These are phyloP conservation scores for Coleophoma cylindrospora DNA, from an alignment of 2,329 filamentous ascomycete species.

Conservation along the genomic window DNA sequence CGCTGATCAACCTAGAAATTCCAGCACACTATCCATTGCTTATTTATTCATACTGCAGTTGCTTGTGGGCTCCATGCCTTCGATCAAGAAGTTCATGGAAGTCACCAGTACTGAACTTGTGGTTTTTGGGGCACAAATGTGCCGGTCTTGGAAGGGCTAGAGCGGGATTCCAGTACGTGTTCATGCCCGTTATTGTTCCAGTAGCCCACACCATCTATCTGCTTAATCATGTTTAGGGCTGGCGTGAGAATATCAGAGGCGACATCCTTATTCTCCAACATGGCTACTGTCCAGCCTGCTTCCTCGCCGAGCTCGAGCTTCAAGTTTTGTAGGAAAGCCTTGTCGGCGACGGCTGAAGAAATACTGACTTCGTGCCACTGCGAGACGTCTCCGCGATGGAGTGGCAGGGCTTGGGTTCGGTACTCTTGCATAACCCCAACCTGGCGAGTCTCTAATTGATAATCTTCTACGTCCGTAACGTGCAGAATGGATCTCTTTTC, in stretches of 20 bases:
- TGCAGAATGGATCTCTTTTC: too few relatives aligned
- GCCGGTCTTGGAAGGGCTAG: too few relatives aligned
- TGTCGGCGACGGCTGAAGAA: conserved; percentile 6
- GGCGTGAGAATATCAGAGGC: conserved; percentile 7
- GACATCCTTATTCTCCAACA: conserved; percentile 2
- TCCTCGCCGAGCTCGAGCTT: conserved; percentile 16
- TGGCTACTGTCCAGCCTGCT: conserved; percentile 8
- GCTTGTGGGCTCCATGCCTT: too few relatives aligned
- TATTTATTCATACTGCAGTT: too few relatives aligned
- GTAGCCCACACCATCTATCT: conserved; percentile 19
- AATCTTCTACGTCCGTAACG: too few relatives aligned
- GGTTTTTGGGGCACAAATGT: too few relatives aligned
- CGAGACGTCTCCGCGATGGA: background rate
- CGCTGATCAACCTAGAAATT: too few relatives aligned
- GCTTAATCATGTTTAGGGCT: conserved; percentile 13
- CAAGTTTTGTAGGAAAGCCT: conserved; percentile 11
- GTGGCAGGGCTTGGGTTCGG: background rate
- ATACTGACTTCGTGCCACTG: conserved; percentile 18
- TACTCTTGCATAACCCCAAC: background rate
- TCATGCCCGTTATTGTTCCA: conserved; percentile 14
- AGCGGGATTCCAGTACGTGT: background rate
- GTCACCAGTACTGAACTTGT: too few relatives aligned
- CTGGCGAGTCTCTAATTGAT: background rate
- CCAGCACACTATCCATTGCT: too few relatives aligned
- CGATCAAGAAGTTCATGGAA: too few relatives aligned